Evolutionary conservation across 164 flowering plant species (phyloP).

Genomic region (Vitis amurensis): DNA sequence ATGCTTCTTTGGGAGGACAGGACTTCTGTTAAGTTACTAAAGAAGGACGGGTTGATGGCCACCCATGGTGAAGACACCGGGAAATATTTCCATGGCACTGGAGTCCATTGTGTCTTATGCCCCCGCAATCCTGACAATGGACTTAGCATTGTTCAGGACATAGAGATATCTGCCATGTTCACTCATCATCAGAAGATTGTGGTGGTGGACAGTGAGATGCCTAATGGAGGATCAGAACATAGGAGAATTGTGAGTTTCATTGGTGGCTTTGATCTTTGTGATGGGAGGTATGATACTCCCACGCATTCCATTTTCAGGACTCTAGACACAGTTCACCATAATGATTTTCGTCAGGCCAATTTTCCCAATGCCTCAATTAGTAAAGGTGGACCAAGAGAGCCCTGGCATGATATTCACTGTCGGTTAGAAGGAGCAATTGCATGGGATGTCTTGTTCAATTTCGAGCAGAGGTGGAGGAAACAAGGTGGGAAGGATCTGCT

Average conservation of each 20-base stretch:
- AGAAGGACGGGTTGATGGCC: background rate
- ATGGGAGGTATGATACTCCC: constrained; percentile 76
- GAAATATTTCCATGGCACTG: background rate
- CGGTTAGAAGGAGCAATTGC: constrained; percentile 72
- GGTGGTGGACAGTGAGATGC: constrained; percentile 58
- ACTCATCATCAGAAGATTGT: constrained; percentile 82
- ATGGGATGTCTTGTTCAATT: constrained; percentile 78
- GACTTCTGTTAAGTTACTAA: background rate
- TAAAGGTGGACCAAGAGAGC: constrained; percentile 84
- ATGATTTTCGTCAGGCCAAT: constrained; percentile 77
- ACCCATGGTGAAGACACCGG: background rate
- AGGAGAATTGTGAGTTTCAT: constrained; percentile 73
- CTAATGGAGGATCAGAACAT: constrained; percentile 27
- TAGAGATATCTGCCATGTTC: constrained; percentile 69
- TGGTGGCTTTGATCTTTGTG: constrained; percentile 79
- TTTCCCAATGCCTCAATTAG: constrained; percentile 48
- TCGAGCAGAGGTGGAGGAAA: constrained; percentile 83
- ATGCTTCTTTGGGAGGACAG: constrained; percentile 1
- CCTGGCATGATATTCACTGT: constrained; percentile 84
- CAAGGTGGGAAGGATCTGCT: constrained; percentile 61
- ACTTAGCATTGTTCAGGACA: constrained; percentile 2
- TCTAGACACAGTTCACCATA: constrained; percentile 53
- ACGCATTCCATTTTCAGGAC: constrained; percentile 68
- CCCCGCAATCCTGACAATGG: constrained; percentile 1
- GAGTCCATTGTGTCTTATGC: background rate